Conservation (phyloP, 345 rosid species). For the Diplotaxis tenuifolia region DNA sequence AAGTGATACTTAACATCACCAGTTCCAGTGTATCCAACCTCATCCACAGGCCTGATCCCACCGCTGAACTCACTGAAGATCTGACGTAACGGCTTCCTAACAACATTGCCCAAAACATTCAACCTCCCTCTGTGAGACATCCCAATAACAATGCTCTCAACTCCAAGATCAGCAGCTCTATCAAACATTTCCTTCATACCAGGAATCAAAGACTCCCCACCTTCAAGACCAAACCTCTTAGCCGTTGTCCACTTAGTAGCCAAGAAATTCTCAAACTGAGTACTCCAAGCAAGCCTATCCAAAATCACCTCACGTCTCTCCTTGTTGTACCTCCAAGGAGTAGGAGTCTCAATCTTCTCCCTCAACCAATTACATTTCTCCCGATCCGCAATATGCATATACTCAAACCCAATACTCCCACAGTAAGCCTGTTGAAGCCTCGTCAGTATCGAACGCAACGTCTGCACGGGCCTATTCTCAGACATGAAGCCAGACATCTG, state of each 20-base stretch:
- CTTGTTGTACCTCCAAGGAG: slow-evolving; percentile 60
- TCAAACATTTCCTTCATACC: slow-evolving; percentile 96
- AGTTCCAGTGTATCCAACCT: slow-evolving; percentile 84
- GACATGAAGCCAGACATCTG: slow-evolving; percentile 80
- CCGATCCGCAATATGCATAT: slow-evolving; percentile 79
- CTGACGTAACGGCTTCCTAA: slow-evolving; percentile 72
- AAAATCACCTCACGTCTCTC: slow-evolving; percentile 79
- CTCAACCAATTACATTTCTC: slow-evolving; percentile 83
- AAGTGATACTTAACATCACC: slow-evolving; percentile 90
- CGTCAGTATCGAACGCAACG: slow-evolving; percentile 71
- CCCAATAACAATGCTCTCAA: slow-evolving; percentile 84
- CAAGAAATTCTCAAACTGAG: slow-evolving; percentile 82
- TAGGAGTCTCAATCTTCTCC: slow-evolving; percentile 82
- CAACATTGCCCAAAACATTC: slow-evolving; percentile 81
- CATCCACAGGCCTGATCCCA: slow-evolving; percentile 81
- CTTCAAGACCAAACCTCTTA: slow-evolving; percentile 86
- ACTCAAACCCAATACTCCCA: slow-evolving; percentile 76
- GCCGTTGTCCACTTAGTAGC: slow-evolving; percentile 87
- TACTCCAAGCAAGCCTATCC: slow-evolving; percentile 78
- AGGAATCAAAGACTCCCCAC: slow-evolving; percentile 81
- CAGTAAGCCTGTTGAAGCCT: slow-evolving; percentile 84
- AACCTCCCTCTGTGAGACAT: slow-evolving; percentile 83
- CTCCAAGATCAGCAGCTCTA: slow-evolving; percentile 75
- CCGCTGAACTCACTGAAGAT: slow-evolving; percentile 83
- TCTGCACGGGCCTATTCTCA: slow-evolving; percentile 83